These are phyloP conservation scores for Scleroderma citrinum DNA, from an alignment of 768 basidiomycete genomes.

Conservation along the genomic window DNA sequence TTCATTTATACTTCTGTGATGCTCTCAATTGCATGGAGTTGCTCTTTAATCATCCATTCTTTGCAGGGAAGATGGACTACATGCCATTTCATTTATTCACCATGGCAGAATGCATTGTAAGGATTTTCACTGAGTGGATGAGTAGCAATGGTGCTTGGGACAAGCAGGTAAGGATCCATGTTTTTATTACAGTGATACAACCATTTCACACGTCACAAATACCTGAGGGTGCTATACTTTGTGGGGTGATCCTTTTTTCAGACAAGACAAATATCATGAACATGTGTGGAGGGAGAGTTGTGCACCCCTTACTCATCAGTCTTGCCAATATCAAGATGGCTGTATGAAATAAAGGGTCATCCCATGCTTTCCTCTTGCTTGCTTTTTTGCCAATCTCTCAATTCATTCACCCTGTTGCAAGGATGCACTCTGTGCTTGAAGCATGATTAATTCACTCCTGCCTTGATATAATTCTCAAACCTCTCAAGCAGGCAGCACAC, in stretches of 20 bases:
- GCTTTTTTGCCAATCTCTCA: slow-evolving; percentile 10
- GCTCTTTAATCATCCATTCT: slow-evolving; percentile 22
- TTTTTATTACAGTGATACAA: not conserved
- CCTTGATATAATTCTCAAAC: slow-evolving; percentile 12
- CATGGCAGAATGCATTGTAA: slow-evolving; percentile 6
- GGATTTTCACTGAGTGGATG: slow-evolving; percentile 20
- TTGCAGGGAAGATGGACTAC: slow-evolving; percentile 17
- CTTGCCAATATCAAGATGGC: slow-evolving; percentile 4
- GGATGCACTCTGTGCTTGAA: slow-evolving; percentile 7
- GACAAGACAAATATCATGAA: slow-evolving; percentile 17
- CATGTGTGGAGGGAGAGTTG: slow-evolving; percentile 8
- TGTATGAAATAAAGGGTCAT: not conserved
- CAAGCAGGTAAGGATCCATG: slow-evolving; percentile 16
- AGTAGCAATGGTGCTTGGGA: slow-evolving; percentile 17
- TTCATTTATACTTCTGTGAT: slow-evolving; percentile 24
- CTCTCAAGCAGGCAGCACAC: slow-evolving; percentile 11
- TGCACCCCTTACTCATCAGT: slow-evolving; percentile 8
- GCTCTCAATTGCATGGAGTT: slow-evolving; percentile 22
- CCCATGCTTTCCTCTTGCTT: slow-evolving; percentile 9
- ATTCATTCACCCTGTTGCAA: slow-evolving; percentile 10
- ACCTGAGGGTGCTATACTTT: slow-evolving; percentile 21
- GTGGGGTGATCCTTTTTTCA: slow-evolving; percentile 14
- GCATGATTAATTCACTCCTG: slow-evolving; percentile 15
- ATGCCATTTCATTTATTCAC: slow-evolving; percentile 9
- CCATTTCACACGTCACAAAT: slow-evolving; percentile 6